Evolutionary conservation across 2,329 filamentous ascomycete genomes (phyloP).

Genomic region (Hypoxylon rubiginosum): DNA sequence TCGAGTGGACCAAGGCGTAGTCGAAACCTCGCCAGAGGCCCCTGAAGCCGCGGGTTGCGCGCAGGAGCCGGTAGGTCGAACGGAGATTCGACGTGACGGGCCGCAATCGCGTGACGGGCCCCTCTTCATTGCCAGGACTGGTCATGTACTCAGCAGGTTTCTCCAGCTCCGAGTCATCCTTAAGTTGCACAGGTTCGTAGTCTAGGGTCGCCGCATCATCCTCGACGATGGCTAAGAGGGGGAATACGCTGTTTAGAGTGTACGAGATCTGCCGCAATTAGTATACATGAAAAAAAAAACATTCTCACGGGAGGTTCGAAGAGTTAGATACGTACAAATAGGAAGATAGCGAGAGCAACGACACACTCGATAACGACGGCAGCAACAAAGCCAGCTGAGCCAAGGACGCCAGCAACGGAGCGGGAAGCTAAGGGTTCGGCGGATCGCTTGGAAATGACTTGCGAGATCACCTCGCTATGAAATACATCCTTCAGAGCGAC

Average conservation of each 20-base stretch:
- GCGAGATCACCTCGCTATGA: neutral
- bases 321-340: constrained; percentile 31
- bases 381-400: neutral
- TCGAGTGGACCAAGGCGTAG: constrained; percentile 57
- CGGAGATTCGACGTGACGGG: constrained; percentile 64
- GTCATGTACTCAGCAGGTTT: constrained; percentile 37
- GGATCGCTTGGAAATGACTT: constrained; percentile 19
- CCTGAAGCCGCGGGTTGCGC: constrained; percentile 70
- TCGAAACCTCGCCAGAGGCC: constrained; percentile 76
- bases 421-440: constrained; percentile 11
- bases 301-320: neutral
- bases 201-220: constrained; percentile 62
- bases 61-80: constrained; percentile 66
- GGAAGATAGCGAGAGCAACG: constrained; percentile 1
- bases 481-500: neutral
- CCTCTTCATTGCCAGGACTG: constrained; percentile 48
- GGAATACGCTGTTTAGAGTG: constrained; percentile 61
- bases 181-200: constrained; percentile 56
- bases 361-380: constrained; percentile 12
- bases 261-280: constrained; percentile 58
- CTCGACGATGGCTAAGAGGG: constrained; percentile 67
- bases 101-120: constrained; percentile 45
- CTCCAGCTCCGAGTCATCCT: constrained; percentile 42
- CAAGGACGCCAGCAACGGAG: neutral
- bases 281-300: neutral